phyloP scores from a whole-genome alignment of 352 stramenopile species.

The Plasmopara viticola region DNA sequence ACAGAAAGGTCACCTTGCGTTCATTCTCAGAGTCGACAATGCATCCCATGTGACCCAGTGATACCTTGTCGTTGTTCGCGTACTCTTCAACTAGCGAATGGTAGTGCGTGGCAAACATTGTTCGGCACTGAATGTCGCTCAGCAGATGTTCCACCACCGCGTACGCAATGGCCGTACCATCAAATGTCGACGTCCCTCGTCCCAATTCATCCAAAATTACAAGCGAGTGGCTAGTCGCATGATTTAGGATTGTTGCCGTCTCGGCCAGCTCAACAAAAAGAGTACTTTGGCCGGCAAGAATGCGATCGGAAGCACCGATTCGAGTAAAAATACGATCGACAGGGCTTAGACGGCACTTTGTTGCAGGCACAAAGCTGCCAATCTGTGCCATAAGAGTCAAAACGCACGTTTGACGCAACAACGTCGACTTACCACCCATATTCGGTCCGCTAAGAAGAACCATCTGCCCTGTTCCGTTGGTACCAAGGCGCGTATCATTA shows the following conservation, averaged over 20 bases:
- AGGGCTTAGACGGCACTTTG: conserved; percentile 90
- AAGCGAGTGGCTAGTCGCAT: conserved; percentile 92
- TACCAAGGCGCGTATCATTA: conserved; percentile 92
- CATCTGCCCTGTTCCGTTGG: conserved; percentile 53
- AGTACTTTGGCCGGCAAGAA: conserved; percentile 98
- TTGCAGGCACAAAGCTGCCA: conserved; percentile 97
- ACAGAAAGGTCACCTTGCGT: conserved; percentile 98
- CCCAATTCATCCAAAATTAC: conserved; percentile 99
- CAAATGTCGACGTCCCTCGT: conserved; percentile 97
- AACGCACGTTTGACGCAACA: conserved; percentile 97
- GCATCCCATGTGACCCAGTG: conserved; percentile 78
- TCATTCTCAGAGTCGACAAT: conserved; percentile 76
- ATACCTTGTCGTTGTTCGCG: conserved; percentile 45
- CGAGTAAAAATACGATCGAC: conserved; percentile 99
- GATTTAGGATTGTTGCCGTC: conserved; percentile 95
- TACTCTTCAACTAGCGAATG: conserved; percentile 92
- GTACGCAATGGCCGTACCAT: conserved; percentile 97
- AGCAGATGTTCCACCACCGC: conserved; percentile 94
- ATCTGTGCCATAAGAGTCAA: conserved; percentile 97
- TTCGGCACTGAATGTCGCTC: conserved; percentile 81
- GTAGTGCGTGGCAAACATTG: conserved; percentile 99
- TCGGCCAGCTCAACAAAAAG: conserved; percentile 99
- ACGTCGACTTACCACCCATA: conserved; percentile 98
- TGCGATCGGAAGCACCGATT: conserved; percentile 97
- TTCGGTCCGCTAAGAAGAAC: conserved; percentile 97